A percentile compares a stretch with the other conserved stretches of the same genome.
These are phyloP conservation scores for Chaetoceros tenuissimus DNA, from an alignment of 108 stramenopile genomes.

Conservation along the genomic window DNA sequence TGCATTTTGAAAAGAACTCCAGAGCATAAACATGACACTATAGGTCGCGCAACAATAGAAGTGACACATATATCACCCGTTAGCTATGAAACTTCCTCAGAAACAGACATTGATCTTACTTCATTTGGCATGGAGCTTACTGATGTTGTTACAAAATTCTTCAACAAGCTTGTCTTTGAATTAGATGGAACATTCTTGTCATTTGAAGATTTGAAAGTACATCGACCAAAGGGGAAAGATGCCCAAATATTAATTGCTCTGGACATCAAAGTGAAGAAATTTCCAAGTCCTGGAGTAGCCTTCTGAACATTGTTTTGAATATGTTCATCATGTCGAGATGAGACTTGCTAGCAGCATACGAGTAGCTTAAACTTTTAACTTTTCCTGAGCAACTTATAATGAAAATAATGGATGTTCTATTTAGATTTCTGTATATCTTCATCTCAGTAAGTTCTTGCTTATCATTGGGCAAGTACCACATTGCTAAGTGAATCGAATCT, in stretches of 20 bases:
- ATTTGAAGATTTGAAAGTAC: slow-evolving; percentile 38
- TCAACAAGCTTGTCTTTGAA: slow-evolving; percentile 51
- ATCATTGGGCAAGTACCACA: too few species aligned
- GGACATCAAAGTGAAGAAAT: slow-evolving; percentile 42
- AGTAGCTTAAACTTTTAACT: too few species aligned
- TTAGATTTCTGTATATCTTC: too few species aligned
- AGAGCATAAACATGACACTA: not conserved
- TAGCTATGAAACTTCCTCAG: not conserved
- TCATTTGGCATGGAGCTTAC: slow-evolving; percentile 13
- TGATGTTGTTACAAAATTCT: slow-evolving; percentile 26
- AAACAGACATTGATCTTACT: not conserved
- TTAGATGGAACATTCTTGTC: slow-evolving; percentile 51
- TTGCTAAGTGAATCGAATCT: too few species aligned
- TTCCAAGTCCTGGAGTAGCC: slow-evolving; percentile 44
- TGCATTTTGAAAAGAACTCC: slow-evolving; percentile 14
- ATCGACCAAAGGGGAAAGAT: slow-evolving; percentile 26
- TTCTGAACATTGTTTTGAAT: slow-evolving; percentile 34
- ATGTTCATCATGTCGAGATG: too few species aligned
- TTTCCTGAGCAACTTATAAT: too few species aligned
- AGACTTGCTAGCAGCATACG: too few species aligned
- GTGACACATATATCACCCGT: not conserved
- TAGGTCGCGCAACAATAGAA: not conserved
- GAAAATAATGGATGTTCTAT: too few species aligned
- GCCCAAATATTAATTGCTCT: slow-evolving; percentile 38
- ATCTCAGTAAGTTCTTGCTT: too few species aligned